These are phyloP conservation scores for Sarocladium oryzae DNA, from an alignment of 2,329 filamentous ascomycete species.

Conservation along the genomic window DNA sequence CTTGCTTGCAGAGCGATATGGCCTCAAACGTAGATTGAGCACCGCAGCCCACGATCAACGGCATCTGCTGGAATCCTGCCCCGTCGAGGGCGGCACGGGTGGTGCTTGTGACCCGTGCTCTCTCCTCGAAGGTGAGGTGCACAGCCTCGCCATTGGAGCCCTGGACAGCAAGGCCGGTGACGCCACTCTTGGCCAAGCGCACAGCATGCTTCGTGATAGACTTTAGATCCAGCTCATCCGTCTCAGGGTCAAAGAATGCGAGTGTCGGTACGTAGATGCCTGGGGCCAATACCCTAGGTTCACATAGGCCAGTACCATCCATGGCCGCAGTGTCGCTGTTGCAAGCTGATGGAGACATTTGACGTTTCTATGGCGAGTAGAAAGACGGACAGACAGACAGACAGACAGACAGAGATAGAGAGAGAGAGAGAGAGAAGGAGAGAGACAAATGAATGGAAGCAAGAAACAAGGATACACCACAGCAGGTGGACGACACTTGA, in stretches of 20 bases:
- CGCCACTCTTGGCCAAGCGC: slow-evolving; percentile 65
- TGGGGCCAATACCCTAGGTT: slow-evolving; percentile 29
- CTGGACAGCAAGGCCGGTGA: slow-evolving; percentile 69
- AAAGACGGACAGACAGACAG: not conserved
- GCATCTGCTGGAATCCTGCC: slow-evolving; percentile 55
- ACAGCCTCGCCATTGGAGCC: slow-evolving; percentile 81
- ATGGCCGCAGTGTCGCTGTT: not conserved
- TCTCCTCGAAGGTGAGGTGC: slow-evolving; percentile 65
- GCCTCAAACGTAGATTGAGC: slow-evolving; percentile 68
- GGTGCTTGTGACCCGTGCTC: slow-evolving; percentile 59
- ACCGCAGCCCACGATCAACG: slow-evolving; percentile 70
- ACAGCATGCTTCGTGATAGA: slow-evolving; percentile 54
- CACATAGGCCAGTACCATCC: not conserved
- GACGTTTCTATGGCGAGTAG: no score
- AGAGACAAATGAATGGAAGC: not conserved
- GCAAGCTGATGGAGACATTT: slow-evolving; percentile 4
- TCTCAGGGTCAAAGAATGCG: slow-evolving; percentile 61
- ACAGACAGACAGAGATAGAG: not conserved
- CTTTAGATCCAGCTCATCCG: slow-evolving; percentile 60
- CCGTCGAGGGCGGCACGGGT: slow-evolving; percentile 62
- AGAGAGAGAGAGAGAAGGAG: not conserved
- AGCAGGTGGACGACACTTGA: not conserved
- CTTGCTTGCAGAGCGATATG: slow-evolving; percentile 62
- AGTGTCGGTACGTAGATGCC: slow-evolving; percentile 69
- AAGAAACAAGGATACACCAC: not conserved